Evolutionary conservation across 2,329 filamentous ascomycete species (phyloP).

Genomic region (Fusarium sp.): DNA sequence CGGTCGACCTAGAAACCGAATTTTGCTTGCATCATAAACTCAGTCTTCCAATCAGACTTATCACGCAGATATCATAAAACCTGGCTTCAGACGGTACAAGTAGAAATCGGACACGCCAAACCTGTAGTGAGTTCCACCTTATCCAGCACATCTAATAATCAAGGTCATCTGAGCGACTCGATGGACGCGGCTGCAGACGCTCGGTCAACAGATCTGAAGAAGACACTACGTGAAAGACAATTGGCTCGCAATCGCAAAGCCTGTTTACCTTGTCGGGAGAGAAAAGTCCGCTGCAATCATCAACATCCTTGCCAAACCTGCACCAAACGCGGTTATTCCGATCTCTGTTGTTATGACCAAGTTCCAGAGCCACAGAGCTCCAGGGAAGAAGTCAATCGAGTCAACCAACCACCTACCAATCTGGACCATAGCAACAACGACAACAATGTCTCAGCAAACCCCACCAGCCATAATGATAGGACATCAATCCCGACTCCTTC

Average conservation of each 20-base stretch:
- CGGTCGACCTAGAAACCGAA: too few species aligned
- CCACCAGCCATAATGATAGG: neutral
- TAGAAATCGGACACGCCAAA: too few species aligned
- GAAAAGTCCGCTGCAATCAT: conserved; percentile 31
- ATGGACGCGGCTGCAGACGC: neutral
- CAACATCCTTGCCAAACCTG: conserved; percentile 32
- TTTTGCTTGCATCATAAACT: too few species aligned
- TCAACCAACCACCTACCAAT: neutral
- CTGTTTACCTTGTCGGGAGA: conserved; percentile 29
- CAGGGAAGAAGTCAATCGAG: neutral
- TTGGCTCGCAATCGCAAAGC: conserved; percentile 58
- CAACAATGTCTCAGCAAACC: fast-evolving
- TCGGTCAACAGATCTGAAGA: conserved; percentile 3
- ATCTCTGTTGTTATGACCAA: conserved; percentile 22
- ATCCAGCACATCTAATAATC: neutral
- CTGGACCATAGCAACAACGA: fast-evolving
- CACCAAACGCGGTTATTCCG: conserved; percentile 22
- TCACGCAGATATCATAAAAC: too few species aligned
- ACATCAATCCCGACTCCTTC: neutral
- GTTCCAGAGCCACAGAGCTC: neutral
- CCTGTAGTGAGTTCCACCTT: neutral
- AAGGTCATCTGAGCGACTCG: conserved; percentile 5
- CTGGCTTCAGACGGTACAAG: too few species aligned
- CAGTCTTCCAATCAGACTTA: too few species aligned
- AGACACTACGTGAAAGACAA: conserved; percentile 17